These are phyloP conservation scores for Cymodocea nodosa DNA, from an alignment of 116 monocot genomes.

Conservation along the genomic window DNA sequence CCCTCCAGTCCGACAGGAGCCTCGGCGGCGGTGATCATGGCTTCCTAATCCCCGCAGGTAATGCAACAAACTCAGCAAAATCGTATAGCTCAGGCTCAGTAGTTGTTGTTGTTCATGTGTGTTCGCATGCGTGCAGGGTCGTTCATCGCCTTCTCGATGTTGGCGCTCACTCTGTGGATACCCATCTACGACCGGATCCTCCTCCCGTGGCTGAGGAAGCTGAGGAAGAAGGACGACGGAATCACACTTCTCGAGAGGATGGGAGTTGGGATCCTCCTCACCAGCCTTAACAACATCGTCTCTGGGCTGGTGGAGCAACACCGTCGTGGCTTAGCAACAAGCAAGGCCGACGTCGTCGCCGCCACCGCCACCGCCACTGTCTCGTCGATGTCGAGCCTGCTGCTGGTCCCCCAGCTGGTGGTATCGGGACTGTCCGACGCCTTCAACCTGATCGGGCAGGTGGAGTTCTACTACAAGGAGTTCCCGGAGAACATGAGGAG, in stretches of 20 bases:
- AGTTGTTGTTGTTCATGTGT: too few relatives aligned
- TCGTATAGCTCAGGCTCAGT: too few relatives aligned
- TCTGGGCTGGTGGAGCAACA: slow-evolving; percentile 25
- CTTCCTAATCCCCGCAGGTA: slow-evolving; percentile 25
- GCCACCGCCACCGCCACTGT: background rate
- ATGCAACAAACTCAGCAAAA: too few relatives aligned
- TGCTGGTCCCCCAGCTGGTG: slow-evolving; percentile 45
- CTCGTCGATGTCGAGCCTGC: slow-evolving; percentile 35
- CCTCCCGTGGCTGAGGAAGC: slow-evolving; percentile 24
- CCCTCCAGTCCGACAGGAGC: slow-evolving; percentile 7
- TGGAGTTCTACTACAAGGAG: slow-evolving; percentile 85
- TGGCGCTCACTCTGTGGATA: slow-evolving; percentile 37
- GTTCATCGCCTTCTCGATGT: slow-evolving; percentile 31
- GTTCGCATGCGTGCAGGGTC: background rate
- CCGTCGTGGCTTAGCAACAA: slow-evolving; percentile 19
- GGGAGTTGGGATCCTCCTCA: slow-evolving; percentile 34
- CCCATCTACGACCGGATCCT: slow-evolving; percentile 57
- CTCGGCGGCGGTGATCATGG: slow-evolving; percentile 1
- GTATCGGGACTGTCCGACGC: slow-evolving; percentile 48
- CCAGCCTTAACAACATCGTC: slow-evolving; percentile 19
- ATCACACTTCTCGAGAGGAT: slow-evolving; percentile 45
- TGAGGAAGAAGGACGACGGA: slow-evolving; percentile 27
- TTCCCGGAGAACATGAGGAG: slow-evolving; percentile 91
- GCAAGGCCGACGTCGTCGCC: background rate
- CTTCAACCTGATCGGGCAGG: slow-evolving; percentile 44